Percentiles rank a stretch among this genome's conserved stretches.
Evolutionary conservation across 2,329 filamentous ascomycete genomes (phyloP).

Genomic region (Alternaria conjuncta): DNA sequence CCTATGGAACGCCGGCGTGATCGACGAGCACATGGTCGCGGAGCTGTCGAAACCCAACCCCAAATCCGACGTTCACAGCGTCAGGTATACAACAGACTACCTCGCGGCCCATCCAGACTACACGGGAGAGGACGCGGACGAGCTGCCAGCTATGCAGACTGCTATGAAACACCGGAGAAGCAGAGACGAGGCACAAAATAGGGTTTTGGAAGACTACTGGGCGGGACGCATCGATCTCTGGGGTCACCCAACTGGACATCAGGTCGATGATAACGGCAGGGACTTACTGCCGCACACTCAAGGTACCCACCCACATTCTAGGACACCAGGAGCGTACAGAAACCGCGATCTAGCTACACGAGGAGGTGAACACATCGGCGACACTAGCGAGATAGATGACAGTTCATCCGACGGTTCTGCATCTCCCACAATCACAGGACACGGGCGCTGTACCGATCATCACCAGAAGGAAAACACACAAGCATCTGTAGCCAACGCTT

Average conservation of each 20-base stretch:
- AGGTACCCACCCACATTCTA: neutral
- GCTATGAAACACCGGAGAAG: slow-evolving; percentile 18
- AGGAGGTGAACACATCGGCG: no score
- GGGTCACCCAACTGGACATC: slow-evolving; percentile 11
- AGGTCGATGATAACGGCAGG: neutral
- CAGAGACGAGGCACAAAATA: slow-evolving; percentile 15
- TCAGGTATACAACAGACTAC: slow-evolving; percentile 20
- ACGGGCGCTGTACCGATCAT: neutral
- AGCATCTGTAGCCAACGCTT: neutral
- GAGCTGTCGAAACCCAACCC: slow-evolving; percentile 23
- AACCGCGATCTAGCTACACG: no score
- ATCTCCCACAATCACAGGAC: neutral
- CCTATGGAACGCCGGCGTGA: slow-evolving; percentile 5
- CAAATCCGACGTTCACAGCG: slow-evolving; percentile 8
- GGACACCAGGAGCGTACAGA: no score
- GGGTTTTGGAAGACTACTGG: slow-evolving; percentile 20
- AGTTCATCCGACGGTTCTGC: neutral
- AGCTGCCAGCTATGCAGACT: slow-evolving; percentile 18
- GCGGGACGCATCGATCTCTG: slow-evolving; percentile 28
- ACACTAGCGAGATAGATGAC: neutral
- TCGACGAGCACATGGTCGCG: slow-evolving; percentile 17
- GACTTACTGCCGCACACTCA: neutral
- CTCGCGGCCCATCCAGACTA: slow-evolving; percentile 16
- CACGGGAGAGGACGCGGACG: slow-evolving; percentile 6
- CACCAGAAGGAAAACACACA: neutral